A percentile compares a stretch with the other conserved stretches of the same genome.
These are phyloP conservation scores for Metarhizium rileyi DNA, from an alignment of 2,329 filamentous ascomycete species.

Conservation along the genomic window DNA sequence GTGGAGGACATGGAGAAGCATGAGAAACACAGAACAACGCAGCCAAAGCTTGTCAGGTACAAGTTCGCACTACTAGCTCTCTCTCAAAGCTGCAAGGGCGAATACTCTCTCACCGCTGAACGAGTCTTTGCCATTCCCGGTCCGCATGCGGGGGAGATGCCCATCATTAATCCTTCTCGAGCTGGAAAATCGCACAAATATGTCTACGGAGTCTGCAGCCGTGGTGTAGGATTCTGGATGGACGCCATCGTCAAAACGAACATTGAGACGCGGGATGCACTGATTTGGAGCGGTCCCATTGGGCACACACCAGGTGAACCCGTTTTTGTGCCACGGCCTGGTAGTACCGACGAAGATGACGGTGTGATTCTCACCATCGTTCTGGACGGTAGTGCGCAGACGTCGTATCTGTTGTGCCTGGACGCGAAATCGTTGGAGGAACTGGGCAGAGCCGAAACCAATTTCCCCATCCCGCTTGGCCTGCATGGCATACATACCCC, in stretches of 20 bases:
- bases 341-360: constrained; percentile 46
- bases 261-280: constrained; percentile 36
- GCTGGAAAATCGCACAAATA: constrained; percentile 46
- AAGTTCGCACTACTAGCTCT: constrained; percentile 27
- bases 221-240: constrained; percentile 48
- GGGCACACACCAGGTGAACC: constrained; percentile 61
- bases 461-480: constrained; percentile 50
- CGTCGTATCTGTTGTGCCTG: constrained; percentile 57
- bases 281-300: constrained; percentile 45
- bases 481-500: constrained; percentile 50
- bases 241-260: constrained; percentile 60
- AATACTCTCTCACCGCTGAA: constrained; percentile 15
- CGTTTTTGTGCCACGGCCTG: constrained; percentile 49
- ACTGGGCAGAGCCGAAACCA: constrained; percentile 52
- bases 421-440: constrained; percentile 54
- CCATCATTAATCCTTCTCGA: constrained; percentile 52
- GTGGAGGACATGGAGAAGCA: constrained; percentile 32
- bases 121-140: constrained; percentile 37
- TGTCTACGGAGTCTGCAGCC: constrained; percentile 47
- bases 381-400: constrained; percentile 47
- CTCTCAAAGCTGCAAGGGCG: constrained; percentile 4
- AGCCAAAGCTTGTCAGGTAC: constrained; percentile 32
- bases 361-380: constrained; percentile 54
- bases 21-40: constrained; percentile 23
- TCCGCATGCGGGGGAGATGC: constrained; percentile 52